Conservation (phyloP, 805 yeast species). For the Pichia sporocuriosa region DNA sequence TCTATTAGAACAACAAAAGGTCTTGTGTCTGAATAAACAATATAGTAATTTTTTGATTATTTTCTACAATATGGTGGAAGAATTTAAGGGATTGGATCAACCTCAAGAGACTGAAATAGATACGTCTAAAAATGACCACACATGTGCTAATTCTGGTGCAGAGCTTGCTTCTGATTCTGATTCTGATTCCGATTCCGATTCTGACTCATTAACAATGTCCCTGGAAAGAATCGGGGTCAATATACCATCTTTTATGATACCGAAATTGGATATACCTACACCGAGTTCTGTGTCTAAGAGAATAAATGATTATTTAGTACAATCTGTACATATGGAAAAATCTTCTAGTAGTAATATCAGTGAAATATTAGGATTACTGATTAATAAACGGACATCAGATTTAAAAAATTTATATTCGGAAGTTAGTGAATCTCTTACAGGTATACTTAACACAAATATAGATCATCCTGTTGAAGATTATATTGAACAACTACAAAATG, state of each 20-base stretch:
- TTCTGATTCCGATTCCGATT: conserved; percentile 16
- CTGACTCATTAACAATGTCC: conserved; percentile 39
- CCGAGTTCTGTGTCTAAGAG: conserved; percentile 2
- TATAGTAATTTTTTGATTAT: not conserved
- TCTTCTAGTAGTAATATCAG: conserved; percentile 8
- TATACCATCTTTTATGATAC: conserved; percentile 9
- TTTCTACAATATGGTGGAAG: not conserved
- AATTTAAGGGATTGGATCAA: no score
- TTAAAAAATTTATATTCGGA: conserved; percentile 21
- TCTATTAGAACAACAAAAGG: no score
- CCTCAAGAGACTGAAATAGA: no score
- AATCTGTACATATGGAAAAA: conserved; percentile 9
- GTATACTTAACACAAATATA: conserved; percentile 41
- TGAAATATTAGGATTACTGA: conserved; percentile 7
- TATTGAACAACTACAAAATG: conserved; percentile 16
- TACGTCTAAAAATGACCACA: not conserved
- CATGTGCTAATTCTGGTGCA: not conserved
- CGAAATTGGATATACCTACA: conserved; percentile 5
- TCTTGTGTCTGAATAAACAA: no score
- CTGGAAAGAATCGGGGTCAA: conserved; percentile 44
- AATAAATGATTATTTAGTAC: conserved; percentile 8
- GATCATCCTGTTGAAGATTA: conserved; percentile 45
- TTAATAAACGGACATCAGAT: conserved; percentile 15
- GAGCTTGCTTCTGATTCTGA: not conserved
- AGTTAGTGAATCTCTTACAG: conserved; percentile 28